phyloP scores from a whole-genome alignment of 2,329 filamentous ascomycete genomes.

The Pseudogymnoascus sp. region DNA sequence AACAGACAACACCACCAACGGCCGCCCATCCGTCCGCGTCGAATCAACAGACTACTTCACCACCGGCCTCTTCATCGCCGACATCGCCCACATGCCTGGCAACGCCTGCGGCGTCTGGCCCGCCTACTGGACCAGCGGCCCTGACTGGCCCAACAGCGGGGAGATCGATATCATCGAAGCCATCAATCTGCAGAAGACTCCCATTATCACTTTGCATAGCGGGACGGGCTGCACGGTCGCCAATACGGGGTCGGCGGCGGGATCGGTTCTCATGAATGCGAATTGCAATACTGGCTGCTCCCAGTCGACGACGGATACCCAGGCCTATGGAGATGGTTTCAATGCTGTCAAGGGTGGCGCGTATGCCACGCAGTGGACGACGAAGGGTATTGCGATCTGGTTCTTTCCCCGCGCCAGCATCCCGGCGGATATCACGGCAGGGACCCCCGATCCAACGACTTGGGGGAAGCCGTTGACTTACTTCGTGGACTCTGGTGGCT shows the following conservation, averaged over 20 bases:
- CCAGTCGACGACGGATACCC: slow-evolving; percentile 19
- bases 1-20: slow-evolving; percentile 39
- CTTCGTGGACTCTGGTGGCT: slow-evolving; percentile 41
- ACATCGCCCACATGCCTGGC: slow-evolving; percentile 52
- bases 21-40: slow-evolving; percentile 45
- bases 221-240: slow-evolving; percentile 37
- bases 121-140: slow-evolving; percentile 58
- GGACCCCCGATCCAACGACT: slow-evolving; percentile 37
- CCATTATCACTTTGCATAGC: slow-evolving; percentile 45
- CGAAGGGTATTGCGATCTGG: slow-evolving; percentile 44
- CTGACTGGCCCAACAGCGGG: slow-evolving; percentile 57
- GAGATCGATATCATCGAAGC: slow-evolving; percentile 52
- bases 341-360: slow-evolving; percentile 45
- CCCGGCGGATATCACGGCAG: slow-evolving; percentile 39
- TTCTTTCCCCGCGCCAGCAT: slow-evolving; percentile 41
- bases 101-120: slow-evolving; percentile 49
- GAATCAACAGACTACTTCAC: slow-evolving; percentile 48
- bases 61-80: slow-evolving; percentile 51
- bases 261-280: slow-evolving; percentile 40
- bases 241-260: slow-evolving; percentile 41
- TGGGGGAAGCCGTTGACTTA: slow-evolving; percentile 43
- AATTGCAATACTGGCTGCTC: slow-evolving; percentile 40
- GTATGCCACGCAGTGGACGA: slow-evolving; percentile 44
- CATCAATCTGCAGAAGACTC: slow-evolving; percentile 40
- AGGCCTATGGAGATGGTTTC: slow-evolving; percentile 47